phyloP scores from a whole-genome alignment of 257 asterid genomes.

The Hygrophila difformis region DNA sequence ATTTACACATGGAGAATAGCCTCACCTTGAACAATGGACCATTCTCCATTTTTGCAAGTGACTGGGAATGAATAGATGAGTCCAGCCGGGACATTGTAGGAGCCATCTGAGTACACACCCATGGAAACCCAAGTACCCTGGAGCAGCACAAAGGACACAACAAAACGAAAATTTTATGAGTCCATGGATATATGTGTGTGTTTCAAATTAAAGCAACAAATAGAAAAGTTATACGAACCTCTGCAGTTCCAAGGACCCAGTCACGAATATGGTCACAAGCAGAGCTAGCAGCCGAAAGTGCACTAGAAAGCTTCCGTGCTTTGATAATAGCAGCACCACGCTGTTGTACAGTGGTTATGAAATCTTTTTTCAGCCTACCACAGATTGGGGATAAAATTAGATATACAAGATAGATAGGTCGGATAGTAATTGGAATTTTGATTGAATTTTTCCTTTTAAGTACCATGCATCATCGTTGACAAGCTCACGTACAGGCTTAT shows the following conservation, averaged over 20 bases:
- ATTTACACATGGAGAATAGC: not conserved
- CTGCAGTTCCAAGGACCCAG: constrained; percentile 95
- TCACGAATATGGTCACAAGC: constrained; percentile 96
- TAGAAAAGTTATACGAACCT: constrained; percentile 34
- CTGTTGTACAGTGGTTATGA: constrained; percentile 76
- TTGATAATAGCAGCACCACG: constrained; percentile 97
- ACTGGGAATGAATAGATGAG: constrained; percentile 88
- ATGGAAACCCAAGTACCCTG: constrained; percentile 91
- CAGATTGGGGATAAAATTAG: not conserved
- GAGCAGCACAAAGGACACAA: constrained; percentile 7
- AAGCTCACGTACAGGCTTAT: constrained; percentile 72
- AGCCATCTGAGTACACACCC: constrained; percentile 99
- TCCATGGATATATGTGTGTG: too few relatives aligned
- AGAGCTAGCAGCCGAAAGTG: constrained; percentile 94
- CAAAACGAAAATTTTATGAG: too few relatives aligned
- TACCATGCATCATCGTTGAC: constrained; percentile 75
- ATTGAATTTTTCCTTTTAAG: not conserved
- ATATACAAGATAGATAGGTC: not conserved
- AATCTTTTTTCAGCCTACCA: constrained; percentile 69
- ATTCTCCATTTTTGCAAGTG: constrained; percentile 87
- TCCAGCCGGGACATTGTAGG: constrained; percentile 81
- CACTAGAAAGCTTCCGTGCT: constrained; percentile 88
- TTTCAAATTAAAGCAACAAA: not conserved
- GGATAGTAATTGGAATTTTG: not conserved
- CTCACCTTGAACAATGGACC: constrained; percentile 89